phyloP scores from a whole-genome alignment of 2,329 filamentous ascomycete species.

The Penicillium griseofulvum region DNA sequence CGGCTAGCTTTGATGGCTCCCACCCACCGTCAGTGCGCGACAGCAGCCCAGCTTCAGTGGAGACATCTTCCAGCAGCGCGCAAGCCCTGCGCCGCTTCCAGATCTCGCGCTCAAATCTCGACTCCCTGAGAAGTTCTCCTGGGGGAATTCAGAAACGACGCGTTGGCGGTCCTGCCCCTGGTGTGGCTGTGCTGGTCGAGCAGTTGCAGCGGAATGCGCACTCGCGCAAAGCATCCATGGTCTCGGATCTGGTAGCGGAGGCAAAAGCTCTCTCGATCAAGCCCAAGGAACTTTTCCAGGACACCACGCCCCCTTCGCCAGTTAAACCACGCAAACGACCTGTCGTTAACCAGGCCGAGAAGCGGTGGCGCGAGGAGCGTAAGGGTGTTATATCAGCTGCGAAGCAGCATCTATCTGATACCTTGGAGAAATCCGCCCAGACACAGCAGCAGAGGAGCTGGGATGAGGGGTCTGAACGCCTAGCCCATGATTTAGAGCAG shows the following conservation, averaged over 20 bases:
- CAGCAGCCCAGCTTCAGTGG: constrained; percentile 5
- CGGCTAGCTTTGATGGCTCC: neutral
- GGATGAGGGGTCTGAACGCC: constrained; percentile 43
- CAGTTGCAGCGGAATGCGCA: constrained; percentile 35
- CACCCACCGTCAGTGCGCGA: neutral
- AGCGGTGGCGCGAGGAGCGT: constrained; percentile 37
- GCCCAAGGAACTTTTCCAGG: constrained; percentile 13
- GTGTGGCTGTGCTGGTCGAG: constrained; percentile 42
- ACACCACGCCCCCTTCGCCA: neutral
- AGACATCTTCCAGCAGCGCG: constrained; percentile 19
- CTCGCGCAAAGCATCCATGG: constrained; percentile 34
- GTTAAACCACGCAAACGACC: constrained; percentile 37
- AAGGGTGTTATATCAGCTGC: constrained; percentile 35
- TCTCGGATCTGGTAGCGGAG: constrained; percentile 29
- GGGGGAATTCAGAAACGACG: constrained; percentile 39
- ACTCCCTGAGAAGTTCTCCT: constrained; percentile 24
- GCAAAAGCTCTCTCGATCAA: constrained; percentile 4
- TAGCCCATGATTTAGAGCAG: constrained; percentile 43
- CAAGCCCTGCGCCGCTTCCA: constrained; percentile 40
- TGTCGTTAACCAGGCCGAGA: constrained; percentile 42
- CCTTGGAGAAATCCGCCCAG: constrained; percentile 37
- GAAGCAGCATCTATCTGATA: constrained; percentile 34
- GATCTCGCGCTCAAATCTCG: constrained; percentile 35
- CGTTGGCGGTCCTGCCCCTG: constrained; percentile 21
- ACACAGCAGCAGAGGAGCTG: constrained; percentile 37